Base-by-base conservation (phyloP, 139 green algal genomes). In the Edaphochlamys debaryana region DNA sequence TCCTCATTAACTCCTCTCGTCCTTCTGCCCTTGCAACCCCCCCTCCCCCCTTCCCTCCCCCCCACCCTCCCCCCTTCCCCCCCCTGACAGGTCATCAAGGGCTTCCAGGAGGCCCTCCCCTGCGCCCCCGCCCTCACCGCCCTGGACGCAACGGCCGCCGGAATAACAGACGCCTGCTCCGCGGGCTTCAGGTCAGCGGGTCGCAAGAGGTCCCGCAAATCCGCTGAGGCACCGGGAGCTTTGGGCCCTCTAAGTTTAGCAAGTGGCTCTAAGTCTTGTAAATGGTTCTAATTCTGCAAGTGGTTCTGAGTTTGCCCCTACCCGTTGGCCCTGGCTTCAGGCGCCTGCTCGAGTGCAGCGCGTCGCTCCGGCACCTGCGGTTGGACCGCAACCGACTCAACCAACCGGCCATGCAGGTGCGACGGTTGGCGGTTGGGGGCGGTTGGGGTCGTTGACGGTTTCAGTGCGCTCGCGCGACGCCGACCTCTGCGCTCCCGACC, bases 321-420 rank as follows among this genome's bases (percentile, higher is more conserved):
- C n/a, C n/a, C n/a, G n/a, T n/a, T n/a, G n/a, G n/a, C n/a, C n/a
- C n/a, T n/a, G n/a, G n/a, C n/a, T n/a, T n/a, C n/a, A 36, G 66
- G 27, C 66, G 66, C 36, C 15, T 48, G 36, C 34, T 71, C 3
- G 66, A 71, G 66, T 71, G 66, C 66, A 40, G 36, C 66, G 36
- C 66, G 19, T 17, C 13, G 36, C 36, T 71, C 20, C 11, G 37
- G 36, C 66, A 45, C 36, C 66, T 71, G 66, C 36, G 36, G 13
- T 20, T 71, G 66, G 66, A 71, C 66, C 36, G 66, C 66, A 48
- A 48, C 66, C 30, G 66, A 11, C 66, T 71, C 36, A 71, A 71
- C 66, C 66, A 71, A 36, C 27, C 66, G 37, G 66, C 66, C 66
- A 71, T 71, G 66, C 66, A 71, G 66, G 66, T 71, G 66, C 0